phyloP scores from a whole-genome alignment of 345 rosid genomes.

The Orychophragmus violaceus region DNA sequence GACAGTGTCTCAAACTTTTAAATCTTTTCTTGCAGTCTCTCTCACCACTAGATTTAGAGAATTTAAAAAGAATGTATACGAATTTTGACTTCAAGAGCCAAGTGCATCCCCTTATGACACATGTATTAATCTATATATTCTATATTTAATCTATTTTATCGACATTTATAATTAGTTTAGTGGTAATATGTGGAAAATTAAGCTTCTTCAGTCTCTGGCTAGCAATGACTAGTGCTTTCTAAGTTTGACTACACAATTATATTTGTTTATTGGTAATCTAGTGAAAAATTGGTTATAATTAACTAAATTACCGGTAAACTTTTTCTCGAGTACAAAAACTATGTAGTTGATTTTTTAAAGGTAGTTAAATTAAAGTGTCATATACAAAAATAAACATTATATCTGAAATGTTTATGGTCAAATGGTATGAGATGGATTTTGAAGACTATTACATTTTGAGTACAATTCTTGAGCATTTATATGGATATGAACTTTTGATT shows the following conservation, averaged over 20 bases:
- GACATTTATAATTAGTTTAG: neutral
- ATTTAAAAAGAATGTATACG: neutral
- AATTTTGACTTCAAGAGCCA: slow-evolving; percentile 13
- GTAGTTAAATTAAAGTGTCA: neutral
- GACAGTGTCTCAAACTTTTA: neutral
- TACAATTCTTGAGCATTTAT: too few relatives aligned
- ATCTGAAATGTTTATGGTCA: too few relatives aligned
- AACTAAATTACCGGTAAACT: neutral
- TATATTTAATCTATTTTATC: neutral
- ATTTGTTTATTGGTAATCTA: neutral
- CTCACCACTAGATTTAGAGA: slow-evolving; percentile 3
- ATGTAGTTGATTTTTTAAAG: neutral
- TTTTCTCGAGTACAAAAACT: neutral
- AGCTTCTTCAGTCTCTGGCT: neutral
- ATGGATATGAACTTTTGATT: too few relatives aligned
- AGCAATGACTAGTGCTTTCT: neutral
- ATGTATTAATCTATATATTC: neutral
- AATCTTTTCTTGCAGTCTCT: neutral
- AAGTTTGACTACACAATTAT: neutral
- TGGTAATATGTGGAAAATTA: neutral
- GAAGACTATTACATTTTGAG: too few relatives aligned
- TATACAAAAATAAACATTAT: neutral
- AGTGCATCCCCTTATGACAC: neutral
- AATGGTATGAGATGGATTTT: too few relatives aligned
- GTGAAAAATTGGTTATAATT: neutral